Conservation (phyloP, 2,329 filamentous ascomycete species). For the Ceratocystiopsis sp. region DNA sequence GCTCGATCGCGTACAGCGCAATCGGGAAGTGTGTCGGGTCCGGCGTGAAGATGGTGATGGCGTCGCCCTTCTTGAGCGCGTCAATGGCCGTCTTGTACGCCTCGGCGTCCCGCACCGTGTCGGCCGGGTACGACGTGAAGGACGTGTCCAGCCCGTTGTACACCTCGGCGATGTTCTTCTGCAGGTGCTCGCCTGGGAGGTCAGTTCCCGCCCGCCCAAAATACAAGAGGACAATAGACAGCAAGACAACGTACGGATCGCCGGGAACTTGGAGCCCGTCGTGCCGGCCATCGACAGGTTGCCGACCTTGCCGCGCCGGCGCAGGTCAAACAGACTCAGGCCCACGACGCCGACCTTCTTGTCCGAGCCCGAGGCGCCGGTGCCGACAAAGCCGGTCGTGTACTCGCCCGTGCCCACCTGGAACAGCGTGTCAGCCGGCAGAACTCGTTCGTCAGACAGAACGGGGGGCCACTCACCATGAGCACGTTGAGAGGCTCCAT, state of each 20-base stretch:
- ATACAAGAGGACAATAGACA: no score
- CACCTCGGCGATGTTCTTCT: constrained; percentile 71
- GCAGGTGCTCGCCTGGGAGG: constrained; percentile 53
- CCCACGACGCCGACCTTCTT: constrained; percentile 94
- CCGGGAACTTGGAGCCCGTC: constrained; percentile 76
- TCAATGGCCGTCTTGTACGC: constrained; percentile 85
- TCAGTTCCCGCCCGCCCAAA: neutral
- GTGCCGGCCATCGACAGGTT: constrained; percentile 80
- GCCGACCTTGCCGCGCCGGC: constrained; percentile 73
- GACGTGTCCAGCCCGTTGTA: constrained; percentile 83
- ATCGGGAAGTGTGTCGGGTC: constrained; percentile 89
- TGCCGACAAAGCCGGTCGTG: constrained; percentile 85
- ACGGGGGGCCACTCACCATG: constrained; percentile 33
- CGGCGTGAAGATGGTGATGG: constrained; percentile 91
- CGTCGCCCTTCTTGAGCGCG: constrained; percentile 61
- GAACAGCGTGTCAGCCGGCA: neutral
- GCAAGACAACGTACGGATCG: constrained; percentile 49
- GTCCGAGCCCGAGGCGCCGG: constrained; percentile 69
- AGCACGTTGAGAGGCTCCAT: constrained; percentile 50
- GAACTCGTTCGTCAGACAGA: no score
- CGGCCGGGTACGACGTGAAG: constrained; percentile 67
- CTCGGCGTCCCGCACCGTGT: constrained; percentile 56
- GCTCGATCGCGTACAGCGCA: constrained; percentile 78
- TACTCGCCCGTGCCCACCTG: constrained; percentile 88
- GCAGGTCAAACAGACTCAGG: constrained; percentile 74